phyloP scores from a whole-genome alignment of 2,329 filamentous ascomycete species.

The Mariannaea elegans region DNA sequence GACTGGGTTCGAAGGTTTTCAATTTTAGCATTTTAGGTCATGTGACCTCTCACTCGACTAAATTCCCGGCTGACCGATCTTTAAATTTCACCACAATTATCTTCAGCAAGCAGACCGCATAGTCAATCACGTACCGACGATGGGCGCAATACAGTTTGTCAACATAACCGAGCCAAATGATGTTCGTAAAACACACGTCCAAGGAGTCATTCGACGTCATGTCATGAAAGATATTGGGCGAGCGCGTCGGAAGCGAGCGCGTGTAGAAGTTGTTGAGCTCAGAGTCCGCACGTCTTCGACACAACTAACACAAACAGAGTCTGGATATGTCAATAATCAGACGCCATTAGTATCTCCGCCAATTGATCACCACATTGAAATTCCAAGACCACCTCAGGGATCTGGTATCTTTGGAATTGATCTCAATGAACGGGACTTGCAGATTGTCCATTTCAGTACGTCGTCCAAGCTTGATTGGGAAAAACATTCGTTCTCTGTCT shows the following conservation, averaged over 20 bases:
- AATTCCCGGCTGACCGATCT: no score
- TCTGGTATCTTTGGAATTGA: slow-evolving; percentile 6
- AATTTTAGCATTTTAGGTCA: no score
- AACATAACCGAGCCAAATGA: slow-evolving; percentile 1
- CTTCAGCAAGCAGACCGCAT: no score
- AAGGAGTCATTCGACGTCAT: neutral
- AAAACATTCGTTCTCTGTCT: no score
- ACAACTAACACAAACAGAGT: neutral
- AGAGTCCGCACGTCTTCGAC: neutral
- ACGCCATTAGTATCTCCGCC: neutral
- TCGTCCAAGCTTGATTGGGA: neutral
- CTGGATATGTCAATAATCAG: neutral
- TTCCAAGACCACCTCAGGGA: neutral
- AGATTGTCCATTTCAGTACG: slow-evolving; percentile 11
- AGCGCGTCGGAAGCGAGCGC: neutral
- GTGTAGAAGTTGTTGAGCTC: neutral
- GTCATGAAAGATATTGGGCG: slow-evolving; percentile 3
- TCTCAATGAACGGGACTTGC: neutral
- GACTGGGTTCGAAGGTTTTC: no score
- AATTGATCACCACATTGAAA: neutral
- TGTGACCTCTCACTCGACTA: no score
- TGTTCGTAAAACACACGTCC: neutral
- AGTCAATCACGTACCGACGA: no score
- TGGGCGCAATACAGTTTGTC: neutral
- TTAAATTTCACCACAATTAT: no score